Base-by-base conservation (phyloP, 441 rosid genomes). In the Syzygium syzygioides region DNA sequence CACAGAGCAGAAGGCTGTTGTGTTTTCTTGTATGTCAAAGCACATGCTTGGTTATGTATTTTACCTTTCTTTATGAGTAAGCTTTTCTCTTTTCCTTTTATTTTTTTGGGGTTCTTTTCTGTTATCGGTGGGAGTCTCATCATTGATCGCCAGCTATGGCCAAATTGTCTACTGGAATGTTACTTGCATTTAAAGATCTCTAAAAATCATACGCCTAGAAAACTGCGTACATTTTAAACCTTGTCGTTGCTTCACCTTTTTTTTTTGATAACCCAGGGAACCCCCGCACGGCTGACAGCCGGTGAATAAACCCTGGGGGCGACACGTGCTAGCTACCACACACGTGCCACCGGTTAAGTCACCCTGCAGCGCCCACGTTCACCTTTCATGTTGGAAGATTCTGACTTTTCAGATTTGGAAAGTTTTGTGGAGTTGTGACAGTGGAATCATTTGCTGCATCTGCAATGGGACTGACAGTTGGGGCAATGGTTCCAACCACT, bases 401-500 rank as follows among this genome's bases (percentile, higher is more conserved):
- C 59, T 86, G 86, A 48, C 52, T 85, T 89, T 93, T 45, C 89
- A 97, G 99, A 92, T 97, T 97, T 90, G 98, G 96, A 53, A 94
- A 95, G 92, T 98, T 98, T 92, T 96, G 98, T 89, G 99, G 99
- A 89, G 95, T 96, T 86, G 94, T 96, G 90, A 98, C 98, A 30
- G 92, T 92, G 88, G 99, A 98, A 93, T 98, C 98, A 50, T 96
- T 96, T 95, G 94, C 99, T 89, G 99, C 99, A 62, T 98, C 99
- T 87, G 99, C 99, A 66, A 96, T 98, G 99, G 99, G 99, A 87
- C 95, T 97, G 86, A 97, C 99, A 55, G 99, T 96, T 55, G 99
- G 99, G 90, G 99, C 99, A 85, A 97, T 97, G 98, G 98, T 94
- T 86, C 98, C 99, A 37, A 97, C 93, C 84, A 95, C 98, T 71